Percentiles rank a stretch among this genome's conserved stretches.
These are phyloP conservation scores for Daldinia sp. DNA, from an alignment of 2,329 filamentous ascomycete species.

Conservation along the genomic window DNA sequence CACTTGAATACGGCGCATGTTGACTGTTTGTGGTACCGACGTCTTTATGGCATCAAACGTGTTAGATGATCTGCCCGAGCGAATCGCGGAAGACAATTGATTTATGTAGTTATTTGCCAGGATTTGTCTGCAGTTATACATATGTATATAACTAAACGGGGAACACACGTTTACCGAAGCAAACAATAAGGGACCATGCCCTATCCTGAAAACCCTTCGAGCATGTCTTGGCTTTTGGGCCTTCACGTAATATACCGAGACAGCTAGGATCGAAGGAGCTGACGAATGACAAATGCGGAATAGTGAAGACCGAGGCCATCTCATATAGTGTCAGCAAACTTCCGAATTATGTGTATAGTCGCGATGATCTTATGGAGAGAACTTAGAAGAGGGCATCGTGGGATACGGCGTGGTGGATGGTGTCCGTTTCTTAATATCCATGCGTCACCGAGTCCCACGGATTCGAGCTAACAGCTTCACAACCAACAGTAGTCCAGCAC, in stretches of 20 bases:
- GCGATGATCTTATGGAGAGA: neutral
- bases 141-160: neutral
- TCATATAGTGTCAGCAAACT: neutral
- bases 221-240: neutral
- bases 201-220: neutral
- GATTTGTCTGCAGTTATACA: neutral
- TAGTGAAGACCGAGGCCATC: neutral
- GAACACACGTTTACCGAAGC: neutral
- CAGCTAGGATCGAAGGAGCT: neutral
- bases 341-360: neutral
- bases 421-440: no score
- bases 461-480: neutral
- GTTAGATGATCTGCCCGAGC: neutral
- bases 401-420: neutral
- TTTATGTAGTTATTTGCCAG: constrained; percentile 1
- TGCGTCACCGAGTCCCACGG: neutral
- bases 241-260: neutral
- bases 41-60: neutral
- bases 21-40: neutral
- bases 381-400: neutral
- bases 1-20: constrained; percentile 10
- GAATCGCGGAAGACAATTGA: neutral
- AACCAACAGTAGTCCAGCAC: neutral
- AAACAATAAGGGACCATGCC: neutral
- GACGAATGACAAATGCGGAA: neutral